Evolutionary conservation across 805 yeast species (phyloP), one percentile per base, ranked within the genome.

Genomic region (Metschnikowia borealis): DNA sequence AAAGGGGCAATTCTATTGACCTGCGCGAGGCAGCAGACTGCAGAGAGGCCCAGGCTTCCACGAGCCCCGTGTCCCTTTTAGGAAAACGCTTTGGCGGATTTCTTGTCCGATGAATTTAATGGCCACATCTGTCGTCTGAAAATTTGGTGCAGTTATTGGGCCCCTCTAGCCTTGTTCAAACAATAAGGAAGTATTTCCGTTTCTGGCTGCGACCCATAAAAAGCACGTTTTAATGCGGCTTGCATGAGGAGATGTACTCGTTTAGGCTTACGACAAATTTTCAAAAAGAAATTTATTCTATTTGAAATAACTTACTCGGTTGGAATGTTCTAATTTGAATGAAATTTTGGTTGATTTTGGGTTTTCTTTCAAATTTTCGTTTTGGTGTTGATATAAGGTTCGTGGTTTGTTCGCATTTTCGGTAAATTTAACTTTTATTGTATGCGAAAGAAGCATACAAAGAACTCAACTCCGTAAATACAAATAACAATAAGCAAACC

Each of bases 1-100:
- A 13, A 34, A 34, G 15, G 2, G 46, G 46, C 14, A 44, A 44
- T 44, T 44, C 38, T 26, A 44, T 35, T 44, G 34, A 26, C 38
- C 39, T 17, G 33, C 17, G 40, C 34, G 34, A 32, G 23, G 33
- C 17, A n/a, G 6, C 31, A 10, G 10, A 35, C 46, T 44, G 46
- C 40, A 44, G 26, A 18, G 31, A 13, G 8, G n/a, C 45, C 31
- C 18, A 13, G 6, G 7, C 13, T n/a, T 21, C 38, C 6, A 15
- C 15, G 2, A 14, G 38, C 37, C n/a, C 38, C 31, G 33, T 42
- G 11, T 33, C 45, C 38, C 38, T 10, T 34, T 42, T 14, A 5
- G 45, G 44, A 41, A 41, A 31, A 11, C 17, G 11, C 29, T 14
- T 20, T 7, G 45, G 15, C 23, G 3, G 3, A 33, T 18, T 33